Evolutionary conservation across 805 yeast species (phyloP).

Genomic region (Schizosaccharomyces octosporus): DNA sequence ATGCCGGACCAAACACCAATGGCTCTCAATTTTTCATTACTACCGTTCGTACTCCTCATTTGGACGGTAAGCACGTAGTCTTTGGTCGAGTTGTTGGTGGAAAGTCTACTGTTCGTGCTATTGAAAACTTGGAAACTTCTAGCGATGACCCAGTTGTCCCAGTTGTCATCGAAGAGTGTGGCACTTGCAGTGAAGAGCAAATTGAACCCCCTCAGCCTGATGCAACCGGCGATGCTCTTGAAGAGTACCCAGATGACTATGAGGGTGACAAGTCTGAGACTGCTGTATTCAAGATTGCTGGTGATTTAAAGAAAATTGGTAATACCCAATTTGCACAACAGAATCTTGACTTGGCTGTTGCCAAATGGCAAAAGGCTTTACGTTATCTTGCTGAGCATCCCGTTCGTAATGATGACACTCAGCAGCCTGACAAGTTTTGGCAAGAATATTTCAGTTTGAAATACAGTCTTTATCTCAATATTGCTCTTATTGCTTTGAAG

Average conservation of each 20-base stretch:
- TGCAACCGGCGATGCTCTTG: constrained; percentile 65
- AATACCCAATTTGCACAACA: constrained; percentile 51
- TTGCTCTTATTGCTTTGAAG: constrained; percentile 52
- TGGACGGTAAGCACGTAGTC: constrained; percentile 88
- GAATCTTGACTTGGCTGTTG: constrained; percentile 28
- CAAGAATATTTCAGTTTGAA: constrained; percentile 20
- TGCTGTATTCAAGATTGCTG: constrained; percentile 42
- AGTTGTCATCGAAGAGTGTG: constrained; percentile 54
- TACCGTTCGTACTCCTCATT: constrained; percentile 77
- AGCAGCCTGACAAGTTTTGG: background rate
- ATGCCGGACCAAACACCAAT: constrained; percentile 84
- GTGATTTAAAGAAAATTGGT: constrained; percentile 48
- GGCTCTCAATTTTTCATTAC: constrained; percentile 93
- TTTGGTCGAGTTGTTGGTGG: constrained; percentile 56
- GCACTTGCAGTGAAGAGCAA: constrained; percentile 40
- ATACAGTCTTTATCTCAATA: constrained; percentile 39
- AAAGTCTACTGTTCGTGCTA: constrained; percentile 21
- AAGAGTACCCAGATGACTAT: constrained; percentile 51
- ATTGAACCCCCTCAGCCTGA: constrained; percentile 20
- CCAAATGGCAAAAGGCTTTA: constrained; percentile 51
- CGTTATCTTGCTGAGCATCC: constrained; percentile 52
- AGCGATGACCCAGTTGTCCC: constrained; percentile 49
- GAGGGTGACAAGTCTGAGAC: constrained; percentile 17
- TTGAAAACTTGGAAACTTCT: constrained; percentile 49
- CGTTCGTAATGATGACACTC: constrained; percentile 21